Percentiles rank a stretch among this genome's conserved stretches.
Conservation (phyloP, 2,329 filamentous ascomycete genomes). For the Pseudocercospora fuligena region DNA sequence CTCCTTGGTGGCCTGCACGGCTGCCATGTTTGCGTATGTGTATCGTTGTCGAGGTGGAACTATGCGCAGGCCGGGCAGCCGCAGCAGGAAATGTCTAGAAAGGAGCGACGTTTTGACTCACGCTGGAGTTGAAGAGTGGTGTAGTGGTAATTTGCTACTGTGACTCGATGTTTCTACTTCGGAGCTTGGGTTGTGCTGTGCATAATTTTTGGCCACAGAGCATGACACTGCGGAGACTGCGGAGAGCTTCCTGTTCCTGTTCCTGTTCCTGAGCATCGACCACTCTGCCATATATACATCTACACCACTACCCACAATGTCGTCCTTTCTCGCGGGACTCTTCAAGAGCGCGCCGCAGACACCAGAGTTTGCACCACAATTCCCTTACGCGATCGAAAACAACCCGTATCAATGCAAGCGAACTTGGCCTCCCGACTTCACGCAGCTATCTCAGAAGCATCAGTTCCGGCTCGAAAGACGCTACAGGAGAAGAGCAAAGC, state of each 20-base stretch:
- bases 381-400: constrained; percentile 48
- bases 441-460: constrained; percentile 69
- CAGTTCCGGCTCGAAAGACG: constrained; percentile 80
- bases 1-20: constrained; percentile 57
- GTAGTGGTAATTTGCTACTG: not conserved
- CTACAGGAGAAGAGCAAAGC: constrained; percentile 70
- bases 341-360: constrained; percentile 32
- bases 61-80: constrained; percentile 40
- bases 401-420: constrained; percentile 71
- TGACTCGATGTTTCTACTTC: not conserved
- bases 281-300: not conserved
- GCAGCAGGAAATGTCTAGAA: constrained; percentile 29
- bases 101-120: constrained; percentile 34
- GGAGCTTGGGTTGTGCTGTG: not conserved
- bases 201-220: not conserved
- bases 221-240: not conserved
- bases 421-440: constrained; percentile 78
- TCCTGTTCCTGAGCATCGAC: not conserved
- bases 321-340: constrained; percentile 33
- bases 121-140: not conserved
- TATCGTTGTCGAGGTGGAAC: constrained; percentile 18
- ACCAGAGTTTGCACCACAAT: constrained; percentile 29
- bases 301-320: constrained; percentile 24
- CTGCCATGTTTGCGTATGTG: constrained; percentile 48
- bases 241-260: not conserved